Evolutionary conservation across 352 stramenopile species (phyloP).

Genomic region (Phytophthora vignae): DNA sequence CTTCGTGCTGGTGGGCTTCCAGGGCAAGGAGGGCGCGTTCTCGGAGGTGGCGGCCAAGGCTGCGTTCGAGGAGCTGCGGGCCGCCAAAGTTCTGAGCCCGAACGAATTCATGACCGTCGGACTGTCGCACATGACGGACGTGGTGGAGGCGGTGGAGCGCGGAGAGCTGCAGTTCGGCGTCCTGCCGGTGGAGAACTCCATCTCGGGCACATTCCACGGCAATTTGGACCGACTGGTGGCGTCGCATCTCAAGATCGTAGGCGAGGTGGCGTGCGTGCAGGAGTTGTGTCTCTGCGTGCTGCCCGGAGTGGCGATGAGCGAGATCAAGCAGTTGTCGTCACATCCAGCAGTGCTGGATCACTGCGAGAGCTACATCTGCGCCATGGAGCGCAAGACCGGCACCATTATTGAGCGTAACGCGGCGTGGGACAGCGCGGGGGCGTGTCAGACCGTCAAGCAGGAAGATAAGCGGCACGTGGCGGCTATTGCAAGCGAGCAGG

Average conservation of each 20-base stretch:
- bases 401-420: conserved; percentile 69
- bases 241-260: conserved; percentile 74
- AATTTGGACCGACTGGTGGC: conserved; percentile 73
- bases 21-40: conserved; percentile 78
- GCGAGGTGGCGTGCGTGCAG: conserved; percentile 73
- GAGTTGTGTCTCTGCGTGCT: conserved; percentile 70
- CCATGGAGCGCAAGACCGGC: conserved; percentile 61
- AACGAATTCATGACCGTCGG: conserved; percentile 69
- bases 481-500: conserved; percentile 74
- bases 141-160: conserved; percentile 67
- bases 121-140: conserved; percentile 60
- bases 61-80: conserved; percentile 68
- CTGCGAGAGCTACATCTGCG: conserved; percentile 71
- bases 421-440: conserved; percentile 71
- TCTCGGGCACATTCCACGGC: conserved; percentile 78
- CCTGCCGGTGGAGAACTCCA: conserved; percentile 76
- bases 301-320: conserved; percentile 43
- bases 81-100: conserved; percentile 48
- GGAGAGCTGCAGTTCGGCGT: conserved; percentile 69
- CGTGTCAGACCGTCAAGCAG: conserved; percentile 73
- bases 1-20: conserved; percentile 73
- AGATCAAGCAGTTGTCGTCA: conserved; percentile 66
- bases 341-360: conserved; percentile 74
- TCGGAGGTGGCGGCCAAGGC: conserved; percentile 66
- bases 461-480: conserved; percentile 55